Evolutionary conservation across 371 early-diverging fungal species (phyloP), one percentile per base, ranked within the genome.

Genomic region (Chytridium lagenaria): DNA sequence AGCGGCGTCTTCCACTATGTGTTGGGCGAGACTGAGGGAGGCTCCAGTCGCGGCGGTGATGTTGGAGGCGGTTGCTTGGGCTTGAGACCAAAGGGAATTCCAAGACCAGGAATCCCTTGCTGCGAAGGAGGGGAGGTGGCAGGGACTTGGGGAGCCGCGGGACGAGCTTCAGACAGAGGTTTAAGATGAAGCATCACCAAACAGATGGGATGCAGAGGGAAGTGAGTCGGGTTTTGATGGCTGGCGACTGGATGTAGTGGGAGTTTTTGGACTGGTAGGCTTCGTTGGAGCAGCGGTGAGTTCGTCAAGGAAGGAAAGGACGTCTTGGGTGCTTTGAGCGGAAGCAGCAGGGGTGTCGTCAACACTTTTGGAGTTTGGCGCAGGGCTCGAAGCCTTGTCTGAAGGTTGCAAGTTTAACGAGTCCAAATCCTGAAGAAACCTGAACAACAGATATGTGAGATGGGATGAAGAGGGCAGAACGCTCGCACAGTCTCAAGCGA

Each of bases 271-370:
- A 31, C 34, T 28, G 2, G 55, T 12, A n/a, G 57, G 59, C 44
- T 5, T 12, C 22, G 44, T 16, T 7, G 66, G 5, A 16, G 66
- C 2, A 15, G 49, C 22, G 16, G 67, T 68, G 39, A 76, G 69
- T 26, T 76, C 72, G 51, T 76, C 77, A 50, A 76, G 57, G 49
- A 76, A 76, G 51, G 77, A 76, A n/a, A 76, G 72, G 36, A 76
- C 77, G n/a, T 72, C 77, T 12, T 52, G 50, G 19, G 15, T 23
- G n/a, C n/a, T 28, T 16, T 26, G 55, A 16, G 12, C 19, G 55
- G 26, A 3, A 26, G 37, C 15, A 52, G 40, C 16, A 16, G 19
- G 26, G 40, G 36, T 26, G 49, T 39, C 23, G 55, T 31, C 22
- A 65, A 26, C n/a, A 64, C 22, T 22, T 50, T 26, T 19, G 40